Evolutionary conservation across 129 eudicot species (phyloP), one percentile per base, ranked within the genome.

Genomic region (Glebionis coronaria): DNA sequence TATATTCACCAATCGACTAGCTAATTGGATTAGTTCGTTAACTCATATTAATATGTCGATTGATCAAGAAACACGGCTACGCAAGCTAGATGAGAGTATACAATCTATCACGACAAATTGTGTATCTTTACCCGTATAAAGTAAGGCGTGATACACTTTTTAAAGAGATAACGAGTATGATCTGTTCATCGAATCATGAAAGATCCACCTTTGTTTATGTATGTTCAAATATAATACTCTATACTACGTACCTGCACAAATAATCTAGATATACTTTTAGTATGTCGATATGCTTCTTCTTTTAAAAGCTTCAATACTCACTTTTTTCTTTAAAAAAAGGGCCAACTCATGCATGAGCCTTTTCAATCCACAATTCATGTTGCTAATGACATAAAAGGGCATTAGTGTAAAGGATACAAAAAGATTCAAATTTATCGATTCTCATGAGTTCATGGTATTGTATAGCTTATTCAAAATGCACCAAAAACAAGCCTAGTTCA

Each of bases 301-400:
- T 75, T 75, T 60, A 57, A 75, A 75, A 75, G 79, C 31, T 61
- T 1, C 27, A 25, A 23, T 15, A 52, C 15, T 53, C 63, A 35
- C 74, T 51, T 68, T 51, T 68, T 60, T n/a, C 57, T 68, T 75
- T 60, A 23, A 1, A 19, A 68, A 75, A 67, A 56, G 46, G 23
- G 38, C 50, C 56, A 40, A 11, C 15, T 68, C 49, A 57, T 46
- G 61, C 49, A 57, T 46, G 61, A 29, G 12, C 23, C 62, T 57
- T 74, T 74, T 25, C 44, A 45, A 29, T 75, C 27, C 21, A 65
- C 61, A 67, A 61, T n/a, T n/a, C 28, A 57, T 47, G 61, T 60
- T 56, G 44, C 9, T 55, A 15, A 53, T 58, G 74, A 45, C 74
- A 40, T 65, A 64, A 56, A 73, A 45, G 62, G 71, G 45, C 12